A percentile compares a stretch with the other conserved stretches of the same genome.
Conservation (phyloP, 805 yeast genomes). For the Monosporozyma servazzii region DNA sequence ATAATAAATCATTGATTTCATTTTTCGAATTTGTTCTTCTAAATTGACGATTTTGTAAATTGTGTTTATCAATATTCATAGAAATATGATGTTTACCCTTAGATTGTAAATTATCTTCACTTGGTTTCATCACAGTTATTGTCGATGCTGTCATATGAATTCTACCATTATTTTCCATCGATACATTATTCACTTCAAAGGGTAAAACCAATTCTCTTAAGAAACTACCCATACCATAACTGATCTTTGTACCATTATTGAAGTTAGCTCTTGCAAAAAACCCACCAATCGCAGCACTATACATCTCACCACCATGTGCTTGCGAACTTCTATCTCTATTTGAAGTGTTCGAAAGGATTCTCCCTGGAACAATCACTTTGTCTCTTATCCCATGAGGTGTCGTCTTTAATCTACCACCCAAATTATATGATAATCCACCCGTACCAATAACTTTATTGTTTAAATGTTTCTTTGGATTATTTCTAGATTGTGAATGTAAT, state of each 20-base stretch:
- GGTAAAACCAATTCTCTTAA: slow-evolving; percentile 39
- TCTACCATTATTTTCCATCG: slow-evolving; percentile 32
- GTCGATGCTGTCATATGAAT: slow-evolving; percentile 8
- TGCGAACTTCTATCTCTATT: slow-evolving; percentile 15
- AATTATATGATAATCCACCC: slow-evolving; percentile 65
- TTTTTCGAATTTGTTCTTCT: background rate
- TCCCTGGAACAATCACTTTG: slow-evolving; percentile 56
- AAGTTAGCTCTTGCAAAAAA: slow-evolving; percentile 32
- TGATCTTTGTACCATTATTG: slow-evolving; percentile 28
- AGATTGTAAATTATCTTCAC: background rate
- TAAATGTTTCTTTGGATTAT: background rate
- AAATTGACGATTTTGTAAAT: background rate
- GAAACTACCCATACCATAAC: slow-evolving; percentile 31
- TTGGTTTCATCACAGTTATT: background rate
- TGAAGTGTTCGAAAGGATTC: slow-evolving; percentile 32
- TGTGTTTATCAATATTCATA: background rate
- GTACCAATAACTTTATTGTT: slow-evolving; percentile 44
- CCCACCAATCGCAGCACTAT: slow-evolving; percentile 53
- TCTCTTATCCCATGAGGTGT: slow-evolving; percentile 60
- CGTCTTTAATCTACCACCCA: slow-evolving; percentile 58
- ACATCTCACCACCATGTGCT: slow-evolving; percentile 31
- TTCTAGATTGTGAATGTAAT: background rate
- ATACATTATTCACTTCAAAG: slow-evolving; percentile 33
- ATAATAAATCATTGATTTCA: slow-evolving; percentile 1
- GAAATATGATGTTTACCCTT: background rate